phyloP scores from a whole-genome alignment of 202 grass and related monocot species.

The Panicum hallii region DNA sequence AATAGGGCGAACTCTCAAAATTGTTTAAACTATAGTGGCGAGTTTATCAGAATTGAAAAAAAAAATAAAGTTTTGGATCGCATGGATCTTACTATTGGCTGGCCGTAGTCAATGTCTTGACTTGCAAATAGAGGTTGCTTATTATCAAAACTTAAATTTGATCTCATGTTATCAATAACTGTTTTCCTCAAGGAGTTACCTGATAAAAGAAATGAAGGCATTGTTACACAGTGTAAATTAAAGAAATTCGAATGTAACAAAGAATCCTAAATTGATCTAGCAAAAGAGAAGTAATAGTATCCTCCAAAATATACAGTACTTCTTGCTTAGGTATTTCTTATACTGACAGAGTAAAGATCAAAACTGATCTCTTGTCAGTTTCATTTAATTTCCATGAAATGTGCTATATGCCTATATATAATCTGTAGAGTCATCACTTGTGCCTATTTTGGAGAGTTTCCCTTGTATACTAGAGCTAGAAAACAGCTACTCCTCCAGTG shows the following conservation, averaged over 20 bases:
- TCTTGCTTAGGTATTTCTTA: not conserved
- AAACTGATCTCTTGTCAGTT: not conserved
- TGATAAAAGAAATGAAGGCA: conserved; percentile 29
- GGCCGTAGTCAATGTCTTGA: conserved; percentile 49
- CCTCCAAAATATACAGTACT: not conserved
- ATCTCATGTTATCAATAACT: conserved; percentile 40
- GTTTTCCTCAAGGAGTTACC: conserved; percentile 32
- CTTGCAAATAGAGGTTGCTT: conserved; percentile 44
- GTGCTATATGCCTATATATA: not conserved
- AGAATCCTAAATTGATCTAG: not conserved
- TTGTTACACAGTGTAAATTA: not conserved
- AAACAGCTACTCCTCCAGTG: not conserved
- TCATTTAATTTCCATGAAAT: not conserved
- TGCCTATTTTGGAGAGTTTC: not conserved
- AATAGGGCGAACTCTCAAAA: not conserved
- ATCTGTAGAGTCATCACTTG: not conserved
- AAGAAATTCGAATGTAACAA: not conserved
- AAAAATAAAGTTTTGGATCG: not conserved
- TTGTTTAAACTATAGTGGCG: not conserved
- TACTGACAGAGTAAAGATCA: not conserved
- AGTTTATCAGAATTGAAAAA: conserved; percentile 12
- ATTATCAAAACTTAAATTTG: conserved; percentile 49
- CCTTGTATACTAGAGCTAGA: not conserved
- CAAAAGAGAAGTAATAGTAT: conserved; percentile 3
- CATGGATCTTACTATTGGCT: conserved; percentile 50